A percentile compares a stretch with the other conserved stretches of the same genome.
These are phyloP conservation scores for Pyropia haitanensis DNA, from an alignment of 23 red algal genomes.

Conservation along the genomic window DNA sequence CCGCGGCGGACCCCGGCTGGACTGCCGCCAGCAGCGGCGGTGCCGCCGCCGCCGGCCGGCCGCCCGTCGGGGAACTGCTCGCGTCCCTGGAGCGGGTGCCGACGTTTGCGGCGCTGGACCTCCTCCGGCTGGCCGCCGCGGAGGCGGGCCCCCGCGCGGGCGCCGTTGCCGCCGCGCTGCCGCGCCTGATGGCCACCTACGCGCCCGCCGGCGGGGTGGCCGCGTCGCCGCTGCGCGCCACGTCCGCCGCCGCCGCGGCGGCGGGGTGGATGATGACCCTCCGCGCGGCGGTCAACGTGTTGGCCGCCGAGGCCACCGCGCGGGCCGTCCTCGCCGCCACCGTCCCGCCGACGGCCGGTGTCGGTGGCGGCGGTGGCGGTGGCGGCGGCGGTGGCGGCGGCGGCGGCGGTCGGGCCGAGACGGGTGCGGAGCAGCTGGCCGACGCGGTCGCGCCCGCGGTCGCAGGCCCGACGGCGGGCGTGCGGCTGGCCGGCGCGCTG, in stretches of 20 bases:
- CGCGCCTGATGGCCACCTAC: background rate
- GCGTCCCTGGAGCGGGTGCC: background rate
- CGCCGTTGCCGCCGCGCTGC: background rate
- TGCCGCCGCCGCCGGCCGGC: background rate
- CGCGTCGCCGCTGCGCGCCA: background rate
- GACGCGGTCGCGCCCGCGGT: no score
- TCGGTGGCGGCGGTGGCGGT: no score
- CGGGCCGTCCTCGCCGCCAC: background rate
- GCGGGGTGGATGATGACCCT: constrained; percentile 3
- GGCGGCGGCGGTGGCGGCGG: no score
- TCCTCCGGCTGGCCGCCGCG: constrained; percentile 11
- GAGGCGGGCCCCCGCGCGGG: background rate
- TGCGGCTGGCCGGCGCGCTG: no score
- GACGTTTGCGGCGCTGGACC: constrained; percentile 13
- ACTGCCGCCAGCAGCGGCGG: background rate
- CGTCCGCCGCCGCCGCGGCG: background rate
- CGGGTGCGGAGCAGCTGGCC: no score
- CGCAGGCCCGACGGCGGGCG: no score
- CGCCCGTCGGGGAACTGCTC: background rate
- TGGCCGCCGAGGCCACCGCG: constrained; percentile 1
- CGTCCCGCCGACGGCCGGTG: no score
- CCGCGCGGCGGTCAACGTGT: background rate
- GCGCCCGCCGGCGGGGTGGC: background rate
- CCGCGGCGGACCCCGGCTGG: background rate
- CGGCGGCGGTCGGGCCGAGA: no score